Base-by-base conservation (phyloP, 139 green algal genomes). In the Chlorella sorokiniana region DNA sequence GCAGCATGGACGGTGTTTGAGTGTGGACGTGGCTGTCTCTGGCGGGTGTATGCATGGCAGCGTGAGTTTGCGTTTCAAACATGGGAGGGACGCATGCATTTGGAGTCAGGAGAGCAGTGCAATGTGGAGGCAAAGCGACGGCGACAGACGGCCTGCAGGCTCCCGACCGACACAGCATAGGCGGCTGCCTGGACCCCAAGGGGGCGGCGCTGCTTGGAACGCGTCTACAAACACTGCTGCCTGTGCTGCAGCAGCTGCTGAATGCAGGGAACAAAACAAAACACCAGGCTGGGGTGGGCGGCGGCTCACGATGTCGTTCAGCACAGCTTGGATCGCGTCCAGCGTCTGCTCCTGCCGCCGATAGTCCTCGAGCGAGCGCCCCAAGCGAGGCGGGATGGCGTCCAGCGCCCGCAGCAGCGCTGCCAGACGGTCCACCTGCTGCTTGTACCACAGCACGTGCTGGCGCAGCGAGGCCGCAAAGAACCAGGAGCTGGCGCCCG, bases 401-500 rank as follows among this genome's bases (percentile, higher is more conserved):
- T 73, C 67, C 67, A 73, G 38, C 67, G 54, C 67, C 37, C 6
- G 5, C 37, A 73, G 67, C 35, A 45, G 67, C 38, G 31, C 11
- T 11, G 67, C 16, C 38, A 52, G 67, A 38, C 29, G 62, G 2
- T 27, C 10, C 44, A 76, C 69, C 69, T 76, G 69, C 27, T 51
- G 4, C 3, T 40, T 16, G 44, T 76, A 76, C 69, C 69, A 76
- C 42, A 18, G 27, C 69, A 76, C 69, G 33, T 76, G 69, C 69
- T 76, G 69, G 9, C n/a, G 40, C 44, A 76, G 69, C 8, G 10
- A 42, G 11, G 69, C 42, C 7, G 69, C 10, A 22, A 76, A 76
- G 69, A 76, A 76, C 69, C 69, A 76, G 44, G 7, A 4, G 67
- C 23, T 63, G 42, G 42, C 44, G 42, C 33, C n/a, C 18, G 44